Conservation (phyloP, 2,329 filamentous ascomycete genomes). For the Colletotrichum lentis region DNA sequence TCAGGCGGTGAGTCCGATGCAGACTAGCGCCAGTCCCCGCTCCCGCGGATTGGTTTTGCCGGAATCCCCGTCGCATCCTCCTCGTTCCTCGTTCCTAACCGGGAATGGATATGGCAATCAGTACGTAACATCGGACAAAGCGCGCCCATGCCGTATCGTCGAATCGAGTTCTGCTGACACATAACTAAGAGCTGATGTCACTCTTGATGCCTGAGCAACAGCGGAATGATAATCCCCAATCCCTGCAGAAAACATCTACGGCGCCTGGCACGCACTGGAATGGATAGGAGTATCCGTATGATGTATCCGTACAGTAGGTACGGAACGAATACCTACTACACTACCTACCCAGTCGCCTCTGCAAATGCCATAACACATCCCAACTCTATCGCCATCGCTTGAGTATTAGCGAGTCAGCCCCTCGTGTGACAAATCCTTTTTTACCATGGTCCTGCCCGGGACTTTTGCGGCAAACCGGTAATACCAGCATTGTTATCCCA, state of each 20-base stretch:
- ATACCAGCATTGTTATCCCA: slow-evolving; percentile 23
- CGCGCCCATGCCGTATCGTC: slow-evolving; percentile 11
- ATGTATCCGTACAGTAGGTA: too few relatives aligned
- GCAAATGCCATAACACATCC: slow-evolving; percentile 7
- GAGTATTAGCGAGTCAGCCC: slow-evolving; percentile 24
- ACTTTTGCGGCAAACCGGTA: slow-evolving; percentile 18
- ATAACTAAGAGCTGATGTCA: slow-evolving; percentile 33
- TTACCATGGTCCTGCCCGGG: slow-evolving; percentile 30
- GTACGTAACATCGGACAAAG: slow-evolving; percentile 28
- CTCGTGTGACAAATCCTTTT: slow-evolving; percentile 30
- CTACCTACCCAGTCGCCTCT: slow-evolving; percentile 3
- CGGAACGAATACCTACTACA: background rate
- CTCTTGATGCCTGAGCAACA: slow-evolving; percentile 3
- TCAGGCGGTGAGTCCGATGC: slow-evolving; percentile 18
- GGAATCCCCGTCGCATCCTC: slow-evolving; percentile 7
- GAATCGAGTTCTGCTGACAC: slow-evolving; percentile 37
- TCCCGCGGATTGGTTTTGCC: slow-evolving; percentile 29
- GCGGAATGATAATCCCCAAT: slow-evolving; percentile 22
- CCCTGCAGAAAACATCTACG: slow-evolving; percentile 20
- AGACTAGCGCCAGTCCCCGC: slow-evolving; percentile 15
- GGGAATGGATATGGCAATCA: slow-evolving; percentile 13
- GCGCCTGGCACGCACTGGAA: background rate
- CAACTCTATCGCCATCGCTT: slow-evolving; percentile 22
- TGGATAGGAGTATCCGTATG: too few relatives aligned
- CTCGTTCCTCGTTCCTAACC: slow-evolving; percentile 17